Evolutionary conservation across 2,329 filamentous ascomycete genomes (phyloP), one percentile per base, ranked within the genome.

Genomic region (Parascedosporium putredinis): DNA sequence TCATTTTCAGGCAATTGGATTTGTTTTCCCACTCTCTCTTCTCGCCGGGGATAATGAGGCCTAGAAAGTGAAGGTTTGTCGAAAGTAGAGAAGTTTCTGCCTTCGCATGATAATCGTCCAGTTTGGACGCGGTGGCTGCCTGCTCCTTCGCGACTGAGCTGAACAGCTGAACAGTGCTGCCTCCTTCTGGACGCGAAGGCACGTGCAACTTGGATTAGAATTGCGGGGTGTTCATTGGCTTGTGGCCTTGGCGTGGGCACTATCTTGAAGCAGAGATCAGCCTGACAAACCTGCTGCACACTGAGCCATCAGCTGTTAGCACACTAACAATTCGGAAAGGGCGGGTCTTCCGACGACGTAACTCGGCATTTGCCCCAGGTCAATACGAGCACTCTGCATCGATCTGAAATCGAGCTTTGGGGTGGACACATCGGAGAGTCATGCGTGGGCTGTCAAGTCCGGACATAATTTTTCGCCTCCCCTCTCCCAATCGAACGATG

Each of bases 121-220:
- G 10, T 16, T 9, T 16, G 10, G 18, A 25, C 47, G 47, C 36
- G 47, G 43, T 38, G 18, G 25, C 47, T 42, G 47, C 24, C 42
- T 45, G 36, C 23, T 24, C 24, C 24, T 24, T 33, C 47, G 46
- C 46, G 46, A 38, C n/a, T 43, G 47, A 25, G 14, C 22, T 16
- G 6, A 29, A 24, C 16, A 23, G 4, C 20, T 42, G 23, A n/a
- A n/a, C n/a, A n/a, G n/a, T n/a, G n/a, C n/a, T 49, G 43, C 20
- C 31, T 27, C 46, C 36, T 45, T 43, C 18, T 8, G 7, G 31
- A 51, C 50, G 50, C 53, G 54, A 38, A 12, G 50, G 5, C 53
- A 56, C 52, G 54, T 56, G 55, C 54, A 29, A 45, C 5, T 23
- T 43, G 25, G 47, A 23, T 43, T 42, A 43, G 46, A 48, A 48